These are phyloP conservation scores for Phytophthora litchii DNA, from an alignment of 352 stramenopile species.

Conservation along the genomic window DNA sequence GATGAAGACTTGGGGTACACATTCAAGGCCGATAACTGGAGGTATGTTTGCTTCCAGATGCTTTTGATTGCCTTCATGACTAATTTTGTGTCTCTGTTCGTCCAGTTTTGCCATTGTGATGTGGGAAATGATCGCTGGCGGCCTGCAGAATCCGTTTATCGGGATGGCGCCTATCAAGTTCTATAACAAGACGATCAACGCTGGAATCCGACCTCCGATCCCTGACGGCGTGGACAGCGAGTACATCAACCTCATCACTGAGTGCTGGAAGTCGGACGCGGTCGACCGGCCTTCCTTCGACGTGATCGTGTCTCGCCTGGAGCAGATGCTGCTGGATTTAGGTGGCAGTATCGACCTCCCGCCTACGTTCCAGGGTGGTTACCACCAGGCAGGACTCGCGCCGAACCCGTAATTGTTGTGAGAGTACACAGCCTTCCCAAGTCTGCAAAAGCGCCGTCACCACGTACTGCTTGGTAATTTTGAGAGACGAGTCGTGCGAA, in stretches of 20 bases:
- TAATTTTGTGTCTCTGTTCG: constrained; percentile 1
- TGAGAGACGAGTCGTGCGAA: constrained; percentile 38
- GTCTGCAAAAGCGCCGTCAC: constrained; percentile 21
- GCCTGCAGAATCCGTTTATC: constrained; percentile 85
- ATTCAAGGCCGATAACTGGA: constrained; percentile 92
- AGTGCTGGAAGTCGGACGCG: constrained; percentile 86
- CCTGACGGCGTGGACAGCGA: constrained; percentile 68
- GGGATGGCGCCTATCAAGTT: constrained; percentile 92
- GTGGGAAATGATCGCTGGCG: constrained; percentile 91
- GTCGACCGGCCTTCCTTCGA: constrained; percentile 75
- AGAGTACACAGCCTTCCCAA: constrained; percentile 15
- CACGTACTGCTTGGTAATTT: constrained; percentile 37
- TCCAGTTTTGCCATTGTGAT: constrained; percentile 90
- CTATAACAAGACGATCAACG: constrained; percentile 88
- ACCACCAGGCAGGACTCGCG: constrained; percentile 63
- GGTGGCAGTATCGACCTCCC: constrained; percentile 84
- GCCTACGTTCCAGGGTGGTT: constrained; percentile 84
- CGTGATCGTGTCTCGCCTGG: constrained; percentile 78
- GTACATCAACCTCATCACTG: constrained; percentile 78
- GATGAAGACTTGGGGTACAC: constrained; percentile 90
- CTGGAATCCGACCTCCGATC: constrained; percentile 73
- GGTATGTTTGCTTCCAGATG: constrained; percentile 35
- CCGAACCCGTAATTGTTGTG: constrained; percentile 35
- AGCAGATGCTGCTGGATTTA: constrained; percentile 71
- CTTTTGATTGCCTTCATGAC: neutral